These are phyloP conservation scores for Pyricularia sp. DNA, from an alignment of 2,329 filamentous ascomycete species.

Conservation along the genomic window DNA sequence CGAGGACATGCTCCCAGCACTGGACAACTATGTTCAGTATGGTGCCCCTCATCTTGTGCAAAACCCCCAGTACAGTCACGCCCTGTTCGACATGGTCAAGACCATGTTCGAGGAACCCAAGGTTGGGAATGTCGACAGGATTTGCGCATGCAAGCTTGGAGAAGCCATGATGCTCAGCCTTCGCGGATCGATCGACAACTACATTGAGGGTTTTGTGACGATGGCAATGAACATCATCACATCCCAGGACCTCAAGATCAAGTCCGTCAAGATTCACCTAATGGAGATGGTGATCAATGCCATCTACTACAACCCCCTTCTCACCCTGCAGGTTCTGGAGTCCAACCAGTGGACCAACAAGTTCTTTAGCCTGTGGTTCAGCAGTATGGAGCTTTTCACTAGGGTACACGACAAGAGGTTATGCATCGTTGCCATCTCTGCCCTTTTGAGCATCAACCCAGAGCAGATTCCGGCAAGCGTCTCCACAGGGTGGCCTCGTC, in stretches of 20 bases:
- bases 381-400: slow-evolving; percentile 85
- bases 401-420: slow-evolving; percentile 98
- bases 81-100: slow-evolving; percentile 86
- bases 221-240: slow-evolving; percentile 79
- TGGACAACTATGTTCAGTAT: slow-evolving; percentile 97
- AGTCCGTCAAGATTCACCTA: slow-evolving; percentile 88
- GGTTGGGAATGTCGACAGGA: slow-evolving; percentile 86
- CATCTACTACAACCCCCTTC: slow-evolving; percentile 89
- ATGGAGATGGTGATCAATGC: slow-evolving; percentile 99
- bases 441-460: slow-evolving; percentile 69
- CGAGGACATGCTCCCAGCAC: slow-evolving; percentile 95
- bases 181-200: slow-evolving; percentile 77
- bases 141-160: slow-evolving; percentile 94
- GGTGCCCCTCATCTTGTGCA: slow-evolving; percentile 71
- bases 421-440: slow-evolving; percentile 86
- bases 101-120: slow-evolving; percentile 92
- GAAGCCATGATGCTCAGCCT: slow-evolving; percentile 97
- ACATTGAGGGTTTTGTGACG: slow-evolving; percentile 78
- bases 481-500: slow-evolving; percentile 86
- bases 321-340: slow-evolving; percentile 83
- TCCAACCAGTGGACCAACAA: slow-evolving; percentile 92
- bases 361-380: slow-evolving; percentile 98
- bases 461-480: slow-evolving; percentile 86
- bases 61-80: slow-evolving; percentile 78
- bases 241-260: slow-evolving; percentile 71